Base-by-base conservation (phyloP, 257 asterid species). In the Fraxinus quadrangulata region DNA sequence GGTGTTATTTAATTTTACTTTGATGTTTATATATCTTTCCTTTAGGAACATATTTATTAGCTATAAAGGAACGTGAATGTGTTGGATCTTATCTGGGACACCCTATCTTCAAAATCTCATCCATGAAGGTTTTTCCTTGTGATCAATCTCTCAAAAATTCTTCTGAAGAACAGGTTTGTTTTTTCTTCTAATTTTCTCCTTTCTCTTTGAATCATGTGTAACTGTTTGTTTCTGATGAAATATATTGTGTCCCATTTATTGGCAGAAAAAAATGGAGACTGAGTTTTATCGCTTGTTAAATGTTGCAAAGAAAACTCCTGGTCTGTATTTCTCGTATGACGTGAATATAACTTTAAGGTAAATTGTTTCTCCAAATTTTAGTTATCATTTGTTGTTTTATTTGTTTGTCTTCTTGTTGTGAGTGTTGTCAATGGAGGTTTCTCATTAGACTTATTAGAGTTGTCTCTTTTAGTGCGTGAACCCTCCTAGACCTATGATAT, bases 311-410 rank as follows among this genome's bases (percentile, higher is more conserved):
- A 82, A 73, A 84, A 92, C 91, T 76, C 88, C 86, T 16, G 96
- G 97, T 67, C 92, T 96, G 65, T 93, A 85, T 83, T 92, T 96
- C 86, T 96, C 99, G 33, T 92, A 96, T 76, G 96, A 96, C 70
- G 96, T 90, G 76, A 93, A 96, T 83, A 88, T 96, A 85, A 93
- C 97, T 45, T 84, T 92, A 84, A 96, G 99, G 99, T 94, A 36
- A 83, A 70, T 54, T 75, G 79, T 59, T 37, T 68, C 36, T 67
- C 70, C 75, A 56, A 61, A 49, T 75, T 71, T 61, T 71, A 67
- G 77, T 74, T 68, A 54, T 77, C 78, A 31, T 65, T 63, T 49
- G 33, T 30, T 24, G 34, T 34, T 70, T 14, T 76, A 68, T 45
- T 78, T 49, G 45, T 78, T 63, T 61, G 45, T 66, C 73, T 24